Evolutionary conservation across 495 filamentous ascomycete species (phyloP).

Genomic region (Sordaria brevicollis): DNA sequence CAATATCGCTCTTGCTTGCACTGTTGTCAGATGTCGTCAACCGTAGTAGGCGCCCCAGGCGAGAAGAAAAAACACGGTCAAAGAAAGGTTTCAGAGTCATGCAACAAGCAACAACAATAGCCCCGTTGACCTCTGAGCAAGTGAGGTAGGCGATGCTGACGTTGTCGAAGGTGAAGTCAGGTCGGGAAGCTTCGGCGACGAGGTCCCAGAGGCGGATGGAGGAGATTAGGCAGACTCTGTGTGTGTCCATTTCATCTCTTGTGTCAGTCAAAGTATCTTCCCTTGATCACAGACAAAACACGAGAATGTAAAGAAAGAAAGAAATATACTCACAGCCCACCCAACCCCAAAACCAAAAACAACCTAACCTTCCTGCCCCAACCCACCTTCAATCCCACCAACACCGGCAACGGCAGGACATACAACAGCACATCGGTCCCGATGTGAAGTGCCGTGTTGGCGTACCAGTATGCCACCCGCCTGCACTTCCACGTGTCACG

Average conservation of each 20-base stretch:
- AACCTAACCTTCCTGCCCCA: constrained; percentile 12
- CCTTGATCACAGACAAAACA: too few species aligned
- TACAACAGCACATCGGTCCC: constrained; percentile 22
- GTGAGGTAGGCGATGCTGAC: constrained; percentile 18
- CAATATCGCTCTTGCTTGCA: not conserved
- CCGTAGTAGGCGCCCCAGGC: not conserved
- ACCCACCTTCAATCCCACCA: constrained; percentile 16
- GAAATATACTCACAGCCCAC: constrained; percentile 4
- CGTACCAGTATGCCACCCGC: constrained; percentile 8
- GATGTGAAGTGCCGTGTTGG: constrained; percentile 18
- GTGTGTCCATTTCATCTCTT: too few species aligned
- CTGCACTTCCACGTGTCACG: constrained; percentile 10
- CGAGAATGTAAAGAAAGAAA: not conserved
- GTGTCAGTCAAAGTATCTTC: too few species aligned
- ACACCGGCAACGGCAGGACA: constrained; percentile 21
- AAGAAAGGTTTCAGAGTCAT: constrained; percentile 21
- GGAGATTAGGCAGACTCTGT: constrained; percentile 17
- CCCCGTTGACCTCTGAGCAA: constrained; percentile 23
- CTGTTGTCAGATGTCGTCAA: not conserved
- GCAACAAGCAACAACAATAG: constrained; percentile 26
- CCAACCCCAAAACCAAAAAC: constrained; percentile 13
- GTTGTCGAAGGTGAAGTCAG: constrained; percentile 17
- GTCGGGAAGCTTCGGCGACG: constrained; percentile 1
- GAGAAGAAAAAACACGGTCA: not conserved
- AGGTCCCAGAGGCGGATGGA: constrained; percentile 21